Evolutionary conservation across 495 filamentous ascomycete species (phyloP).

Genomic region (Bombardia bombarda): DNA sequence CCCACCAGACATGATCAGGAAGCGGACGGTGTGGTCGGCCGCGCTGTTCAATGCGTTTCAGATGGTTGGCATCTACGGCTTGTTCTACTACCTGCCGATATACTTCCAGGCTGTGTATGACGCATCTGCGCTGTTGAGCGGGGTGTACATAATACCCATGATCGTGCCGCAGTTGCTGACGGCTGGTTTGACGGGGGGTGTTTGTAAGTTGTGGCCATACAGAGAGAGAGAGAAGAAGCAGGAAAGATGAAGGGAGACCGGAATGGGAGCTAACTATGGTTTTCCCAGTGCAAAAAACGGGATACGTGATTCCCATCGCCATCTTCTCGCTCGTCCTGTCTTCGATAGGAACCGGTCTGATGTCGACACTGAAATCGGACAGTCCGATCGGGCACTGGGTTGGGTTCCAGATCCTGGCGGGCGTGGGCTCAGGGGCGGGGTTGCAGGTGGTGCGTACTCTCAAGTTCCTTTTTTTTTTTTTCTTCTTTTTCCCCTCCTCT

Average conservation of each 20-base stretch:
- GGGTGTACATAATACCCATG: conserved; percentile 44
- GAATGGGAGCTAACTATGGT: no score
- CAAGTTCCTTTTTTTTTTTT: background rate
- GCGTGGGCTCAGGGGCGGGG: conserved; percentile 55
- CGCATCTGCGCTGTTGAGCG: conserved; percentile 39
- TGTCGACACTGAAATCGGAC: conserved; percentile 46
- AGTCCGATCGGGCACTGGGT: conserved; percentile 43
- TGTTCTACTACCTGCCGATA: conserved; percentile 55
- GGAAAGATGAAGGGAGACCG: no score
- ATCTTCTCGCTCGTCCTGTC: conserved; percentile 40
- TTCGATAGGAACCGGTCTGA: conserved; percentile 50
- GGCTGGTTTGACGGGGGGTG: conserved; percentile 46
- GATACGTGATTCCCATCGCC: conserved; percentile 58
- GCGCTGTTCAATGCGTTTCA: conserved; percentile 43
- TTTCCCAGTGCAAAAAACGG: no score
- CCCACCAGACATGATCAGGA: conserved; percentile 55
- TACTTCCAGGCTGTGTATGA: conserved; percentile 64
- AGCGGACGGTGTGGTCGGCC: conserved; percentile 50
- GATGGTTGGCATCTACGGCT: conserved; percentile 50
- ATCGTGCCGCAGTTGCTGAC: conserved; percentile 29
- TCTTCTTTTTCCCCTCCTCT: background rate
- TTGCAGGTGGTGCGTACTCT: conserved; percentile 36
- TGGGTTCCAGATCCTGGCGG: conserved; percentile 59
- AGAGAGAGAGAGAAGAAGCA: no score
- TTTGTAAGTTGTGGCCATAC: conserved; percentile 29